These are phyloP conservation scores for Phialocephala sp. DNA, from an alignment of 2,329 filamentous ascomycete species.

Conservation along the genomic window DNA sequence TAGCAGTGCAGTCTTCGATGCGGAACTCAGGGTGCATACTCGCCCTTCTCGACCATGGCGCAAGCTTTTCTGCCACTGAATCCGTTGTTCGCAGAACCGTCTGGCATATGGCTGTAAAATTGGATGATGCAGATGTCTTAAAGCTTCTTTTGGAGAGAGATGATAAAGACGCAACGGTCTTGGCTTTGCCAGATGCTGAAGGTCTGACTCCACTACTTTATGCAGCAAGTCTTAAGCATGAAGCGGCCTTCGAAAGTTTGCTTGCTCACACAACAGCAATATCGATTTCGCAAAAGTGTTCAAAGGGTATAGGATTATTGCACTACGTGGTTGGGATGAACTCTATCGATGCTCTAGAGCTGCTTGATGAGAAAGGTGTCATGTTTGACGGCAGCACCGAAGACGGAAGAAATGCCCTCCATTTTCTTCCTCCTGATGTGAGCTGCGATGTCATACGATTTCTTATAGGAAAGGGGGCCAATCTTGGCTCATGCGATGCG, in stretches of 20 bases:
- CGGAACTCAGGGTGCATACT: not conserved
- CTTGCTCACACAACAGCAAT: not conserved
- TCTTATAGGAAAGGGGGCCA: no score
- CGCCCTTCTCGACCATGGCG: not conserved
- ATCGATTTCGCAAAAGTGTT: no score
- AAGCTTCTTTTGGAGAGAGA: not conserved
- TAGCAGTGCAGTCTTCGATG: not conserved
- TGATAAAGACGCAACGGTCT: not conserved
- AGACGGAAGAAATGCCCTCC: no score
- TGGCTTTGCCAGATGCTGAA: not conserved
- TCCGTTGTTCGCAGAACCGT: not conserved
- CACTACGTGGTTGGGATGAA: no score
- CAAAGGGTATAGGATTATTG: no score
- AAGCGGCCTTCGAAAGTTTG: not conserved
- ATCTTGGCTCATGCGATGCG: no score
- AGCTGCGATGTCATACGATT: no score
- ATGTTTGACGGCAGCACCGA: no score
- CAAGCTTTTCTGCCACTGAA: not conserved
- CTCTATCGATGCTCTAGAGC: no score
- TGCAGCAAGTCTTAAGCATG: not conserved
- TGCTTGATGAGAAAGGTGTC: no score
- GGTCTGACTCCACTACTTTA: not conserved
- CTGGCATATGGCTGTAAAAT: not conserved
- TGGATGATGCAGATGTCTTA: not conserved
- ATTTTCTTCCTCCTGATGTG: no score